Base-by-base conservation (phyloP, 2,329 filamentous ascomycete genomes). In the Ceratocystis lukuohia region DNA sequence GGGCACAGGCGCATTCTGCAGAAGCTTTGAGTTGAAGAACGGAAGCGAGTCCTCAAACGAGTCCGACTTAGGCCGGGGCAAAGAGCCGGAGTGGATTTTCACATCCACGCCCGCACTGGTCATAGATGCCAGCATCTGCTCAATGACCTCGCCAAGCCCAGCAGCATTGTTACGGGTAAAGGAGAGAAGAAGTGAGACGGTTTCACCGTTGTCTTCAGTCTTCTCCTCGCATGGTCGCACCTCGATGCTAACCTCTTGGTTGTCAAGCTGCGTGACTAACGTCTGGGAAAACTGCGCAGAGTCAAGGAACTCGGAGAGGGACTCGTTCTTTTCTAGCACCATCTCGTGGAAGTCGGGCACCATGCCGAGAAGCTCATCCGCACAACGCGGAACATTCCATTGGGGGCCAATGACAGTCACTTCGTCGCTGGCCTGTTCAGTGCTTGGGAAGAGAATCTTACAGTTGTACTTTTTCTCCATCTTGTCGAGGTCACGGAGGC, bases 381-480 rank as follows among this genome's bases (percentile, higher is more conserved):
- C 91, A 71, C 93, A 96, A 74, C 96, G 89, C 69, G 94, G 93
- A 45, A 99, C 93, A 80, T 97, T 94, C 83, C 95, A 99, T 78
- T 97, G 93, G 62, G 94, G 94, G 3, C 94, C 94, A 69, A 91
- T 96, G 67, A 99, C 91, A 20, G 88, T 95, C 65, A 99, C 91
- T 73, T 95, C 88, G 73, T 99, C 94, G 74, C 93, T 97, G 25
- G 94, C 94, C 76, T 95, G 89, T 75, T 99, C 94, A 8, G 94
- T 97, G 77, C 92, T 96, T 6, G 94, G 94, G 74, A 99, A 99
- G 71, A 91, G 89, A 73, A 99, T 95, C 80, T 97, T 97, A 86
- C 94, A 99, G 76, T 97, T 97, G 88, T 92, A 97, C 78, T 96
- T 96, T 81, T 96, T 95, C 79, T 99, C 94, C 64, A 99, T 82